Evolutionary conservation across 2,329 filamentous ascomycete genomes (phyloP), one percentile per base, ranked within the genome.

Genomic region (Cytospora paraplurivora): DNA sequence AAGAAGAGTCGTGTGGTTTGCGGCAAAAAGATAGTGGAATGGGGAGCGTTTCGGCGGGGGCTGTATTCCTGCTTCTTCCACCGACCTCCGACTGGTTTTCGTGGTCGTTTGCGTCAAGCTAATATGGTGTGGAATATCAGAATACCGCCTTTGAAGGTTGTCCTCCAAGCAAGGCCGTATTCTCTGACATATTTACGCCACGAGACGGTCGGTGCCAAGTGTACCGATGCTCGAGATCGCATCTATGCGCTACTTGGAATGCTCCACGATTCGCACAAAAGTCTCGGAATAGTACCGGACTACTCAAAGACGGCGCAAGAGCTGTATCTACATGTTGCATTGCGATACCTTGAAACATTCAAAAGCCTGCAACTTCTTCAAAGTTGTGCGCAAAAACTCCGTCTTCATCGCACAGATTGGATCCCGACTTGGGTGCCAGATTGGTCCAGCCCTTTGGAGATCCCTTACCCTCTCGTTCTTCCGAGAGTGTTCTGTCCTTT

Each of bases 171-270:
- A n/a, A n/a, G n/a, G n/a, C n/a, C n/a, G n/a, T n/a, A n/a, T n/a
- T n/a, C n/a, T n/a, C n/a, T n/a, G n/a, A n/a, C n/a, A n/a, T n/a
- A n/a, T n/a, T n/a, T n/a, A n/a, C n/a, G n/a, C n/a, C n/a, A n/a
- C n/a, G n/a, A n/a, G n/a, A n/a, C n/a, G n/a, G 8, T 47, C 10
- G 44, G 44, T 21, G 17, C 44, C 7, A 12, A 4, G n/a, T 47
- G 44, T 47, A 41, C 19, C 21, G 56, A 59, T 38, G 19, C 21
- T 32, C 56, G 56, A 34, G 54, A 56, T 21, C 32, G 54, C 21
- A 56, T 56, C 17, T 56, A 56, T 17, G 54, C 17, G 21, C 37
- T 56, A 15, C 54, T 56, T 17, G 54, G 54, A 17, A 15, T 56
- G 33, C n/a, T 47, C 8, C 1, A 12, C n/a, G 5, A 47, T 1